phyloP scores from a whole-genome alignment of 164 flowering plant genomes.

The grape (Vitis vinifera) region DNA sequence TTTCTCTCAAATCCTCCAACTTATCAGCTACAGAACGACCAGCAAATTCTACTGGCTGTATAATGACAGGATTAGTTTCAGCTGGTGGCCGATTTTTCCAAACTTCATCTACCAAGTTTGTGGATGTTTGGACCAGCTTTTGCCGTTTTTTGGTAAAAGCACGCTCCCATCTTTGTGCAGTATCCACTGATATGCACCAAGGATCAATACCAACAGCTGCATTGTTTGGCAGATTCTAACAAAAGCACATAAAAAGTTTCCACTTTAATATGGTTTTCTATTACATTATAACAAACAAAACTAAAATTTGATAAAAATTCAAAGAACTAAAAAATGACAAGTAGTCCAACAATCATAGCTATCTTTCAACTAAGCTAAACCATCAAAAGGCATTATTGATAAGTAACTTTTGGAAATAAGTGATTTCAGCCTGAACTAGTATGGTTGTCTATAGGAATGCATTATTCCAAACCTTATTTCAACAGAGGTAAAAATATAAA shows the following conservation, averaged over 20 bases:
- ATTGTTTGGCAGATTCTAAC: slow-evolving; percentile 67
- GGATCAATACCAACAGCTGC: slow-evolving; percentile 81
- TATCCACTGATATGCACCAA: slow-evolving; percentile 90
- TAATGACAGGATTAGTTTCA: slow-evolving; percentile 57
- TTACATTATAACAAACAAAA: not conserved
- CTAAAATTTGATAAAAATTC: not conserved
- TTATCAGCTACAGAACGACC: slow-evolving; percentile 77
- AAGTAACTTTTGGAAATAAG: too few species aligned
- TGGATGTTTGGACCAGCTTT: slow-evolving; percentile 61
- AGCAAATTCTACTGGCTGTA: slow-evolving; percentile 78
- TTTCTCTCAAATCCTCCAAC: slow-evolving; percentile 70
- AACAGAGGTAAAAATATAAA: too few species aligned
- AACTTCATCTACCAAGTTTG: slow-evolving; percentile 84
- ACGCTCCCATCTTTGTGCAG: slow-evolving; percentile 84
- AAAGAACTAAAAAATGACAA: too few species aligned
- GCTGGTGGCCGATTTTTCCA: slow-evolving; percentile 76
- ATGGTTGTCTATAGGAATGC: too few species aligned
- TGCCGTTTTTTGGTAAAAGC: slow-evolving; percentile 64
- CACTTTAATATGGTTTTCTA: not conserved
- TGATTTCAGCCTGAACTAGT: too few species aligned
- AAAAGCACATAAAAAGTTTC: slow-evolving; percentile 1
- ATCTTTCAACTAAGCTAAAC: too few species aligned
- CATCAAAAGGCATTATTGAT: too few species aligned
- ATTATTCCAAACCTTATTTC: too few species aligned
- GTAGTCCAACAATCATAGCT: too few species aligned